These are phyloP conservation scores for Typha latifolia DNA, from an alignment of 176 grass and related monocot genomes.

Conservation along the genomic window DNA sequence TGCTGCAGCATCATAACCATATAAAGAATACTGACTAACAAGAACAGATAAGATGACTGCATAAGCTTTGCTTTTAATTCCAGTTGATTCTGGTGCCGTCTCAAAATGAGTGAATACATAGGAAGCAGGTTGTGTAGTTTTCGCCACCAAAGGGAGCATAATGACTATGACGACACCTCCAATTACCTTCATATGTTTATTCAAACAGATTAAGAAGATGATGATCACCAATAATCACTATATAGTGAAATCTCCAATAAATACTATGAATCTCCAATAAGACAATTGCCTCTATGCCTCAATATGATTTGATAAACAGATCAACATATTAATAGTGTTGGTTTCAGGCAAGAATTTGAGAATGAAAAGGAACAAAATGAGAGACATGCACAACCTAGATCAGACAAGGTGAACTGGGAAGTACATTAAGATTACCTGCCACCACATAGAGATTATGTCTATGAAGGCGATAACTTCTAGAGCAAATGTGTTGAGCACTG, in stretches of 20 bases:
- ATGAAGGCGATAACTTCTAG: constrained; percentile 88
- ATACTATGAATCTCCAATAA: too few relatives aligned
- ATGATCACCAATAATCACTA: too few relatives aligned
- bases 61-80: constrained; percentile 62
- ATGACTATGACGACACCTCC: constrained; percentile 76
- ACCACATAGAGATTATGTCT: constrained; percentile 92
- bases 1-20: constrained; percentile 92
- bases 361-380: not conserved
- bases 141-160: constrained; percentile 72
- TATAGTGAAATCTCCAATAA: not conserved
- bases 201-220: not conserved
- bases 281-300: not conserved
- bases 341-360: not conserved
- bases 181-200: constrained; percentile 39
- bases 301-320: not conserved
- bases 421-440: constrained; percentile 49
- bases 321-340: not conserved
- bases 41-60: constrained; percentile 66
- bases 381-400: not conserved
- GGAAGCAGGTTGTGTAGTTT: constrained; percentile 60
- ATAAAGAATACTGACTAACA: constrained; percentile 96
- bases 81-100: constrained; percentile 49
- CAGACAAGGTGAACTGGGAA: not conserved
- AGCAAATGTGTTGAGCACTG: constrained; percentile 93
- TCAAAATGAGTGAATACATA: constrained; percentile 88